Conservation (phyloP, 306 rosid genomes). For the Acmispon strigosus region DNA sequence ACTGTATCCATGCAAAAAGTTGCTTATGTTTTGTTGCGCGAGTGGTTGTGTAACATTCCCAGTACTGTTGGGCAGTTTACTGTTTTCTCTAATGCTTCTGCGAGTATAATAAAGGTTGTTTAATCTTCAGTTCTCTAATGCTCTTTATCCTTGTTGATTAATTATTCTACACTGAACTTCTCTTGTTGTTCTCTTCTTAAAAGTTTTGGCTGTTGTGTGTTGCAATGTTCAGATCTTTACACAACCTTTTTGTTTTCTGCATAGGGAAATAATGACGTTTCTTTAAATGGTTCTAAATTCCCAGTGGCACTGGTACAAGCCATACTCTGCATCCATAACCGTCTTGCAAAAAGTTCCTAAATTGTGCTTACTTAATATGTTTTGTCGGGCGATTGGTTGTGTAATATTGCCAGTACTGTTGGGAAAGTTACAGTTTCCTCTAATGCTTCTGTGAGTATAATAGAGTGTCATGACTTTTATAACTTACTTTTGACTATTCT, state of each 20-base stretch:
- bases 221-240: not conserved
- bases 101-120: conserved; percentile 7
- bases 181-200: not conserved
- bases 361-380: not conserved
- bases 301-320: not conserved
- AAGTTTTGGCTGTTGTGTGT: not conserved
- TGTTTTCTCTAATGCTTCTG: conserved; percentile 16
- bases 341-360: not conserved
- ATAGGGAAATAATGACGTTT: not conserved
- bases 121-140: not conserved
- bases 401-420: not conserved
- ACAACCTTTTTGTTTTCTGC: not conserved
- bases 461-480: conserved; percentile 17
- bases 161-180: not conserved
- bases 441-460: conserved; percentile 20
- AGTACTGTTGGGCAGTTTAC: not conserved
- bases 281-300: not conserved
- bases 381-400: conserved; percentile 1
- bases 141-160: not conserved
- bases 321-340: not conserved
- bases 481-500: conserved; percentile 23
- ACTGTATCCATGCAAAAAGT: not conserved
- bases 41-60: conserved; percentile 1
- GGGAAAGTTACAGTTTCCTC: not conserved
- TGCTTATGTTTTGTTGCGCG: not conserved